Conservation (phyloP, 129 eudicot species). For the Helichrysum umbraculigerum region DNA sequence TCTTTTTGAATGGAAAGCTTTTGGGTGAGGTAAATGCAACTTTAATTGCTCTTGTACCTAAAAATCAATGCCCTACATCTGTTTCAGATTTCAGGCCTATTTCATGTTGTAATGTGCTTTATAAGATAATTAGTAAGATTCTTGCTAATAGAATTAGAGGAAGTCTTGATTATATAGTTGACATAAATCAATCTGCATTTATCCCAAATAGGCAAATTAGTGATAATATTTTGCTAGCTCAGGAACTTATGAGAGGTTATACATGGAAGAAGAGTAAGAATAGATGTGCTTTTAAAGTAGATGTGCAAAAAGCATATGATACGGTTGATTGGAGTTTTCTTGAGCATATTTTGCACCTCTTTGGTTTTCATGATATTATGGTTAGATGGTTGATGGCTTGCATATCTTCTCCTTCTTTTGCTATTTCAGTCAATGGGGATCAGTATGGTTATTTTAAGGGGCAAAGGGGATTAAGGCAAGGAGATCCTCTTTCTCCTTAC, state of each 20-base stretch:
- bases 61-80: too few species aligned
- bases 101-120: too few species aligned
- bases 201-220: too few species aligned
- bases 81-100: too few species aligned
- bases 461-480: background rate
- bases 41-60: background rate
- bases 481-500: background rate
- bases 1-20: too few species aligned
- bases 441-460: background rate
- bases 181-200: too few species aligned
- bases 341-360: background rate
- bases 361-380: background rate
- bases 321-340: background rate
- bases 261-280: background rate
- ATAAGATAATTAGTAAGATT: too few species aligned
- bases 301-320: background rate
- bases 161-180: too few species aligned
- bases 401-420: background rate
- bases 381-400: background rate
- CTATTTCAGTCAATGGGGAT: background rate
- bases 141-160: too few species aligned
- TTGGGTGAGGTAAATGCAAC: too few species aligned
- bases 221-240: too few species aligned
- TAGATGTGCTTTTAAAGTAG: slow-evolving; percentile 4
- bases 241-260: background rate